These are phyloP conservation scores for Keithomyces neogunnii DNA, from an alignment of 2,329 filamentous ascomycete genomes.

Conservation along the genomic window DNA sequence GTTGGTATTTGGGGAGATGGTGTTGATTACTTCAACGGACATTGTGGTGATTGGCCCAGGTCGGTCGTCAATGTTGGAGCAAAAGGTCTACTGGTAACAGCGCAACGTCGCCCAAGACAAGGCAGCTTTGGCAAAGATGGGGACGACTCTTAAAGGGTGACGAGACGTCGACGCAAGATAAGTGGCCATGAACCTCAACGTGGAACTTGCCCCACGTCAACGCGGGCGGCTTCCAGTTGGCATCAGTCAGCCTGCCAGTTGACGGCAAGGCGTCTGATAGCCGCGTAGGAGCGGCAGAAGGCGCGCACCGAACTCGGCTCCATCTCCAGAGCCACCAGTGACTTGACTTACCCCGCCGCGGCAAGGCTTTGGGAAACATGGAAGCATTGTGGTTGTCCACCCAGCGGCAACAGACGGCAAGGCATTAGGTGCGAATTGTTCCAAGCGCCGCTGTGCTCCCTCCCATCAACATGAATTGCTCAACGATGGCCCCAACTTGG, in stretches of 20 bases:
- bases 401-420: not conserved
- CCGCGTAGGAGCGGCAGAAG: slow-evolving; percentile 3
- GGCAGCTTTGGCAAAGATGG: not conserved
- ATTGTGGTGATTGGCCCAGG: slow-evolving; percentile 28
- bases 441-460: too few relatives aligned
- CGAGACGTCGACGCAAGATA: not conserved
- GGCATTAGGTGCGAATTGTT: not conserved
- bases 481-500: too few relatives aligned
- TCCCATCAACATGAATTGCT: too few relatives aligned
- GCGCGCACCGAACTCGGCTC: slow-evolving; percentile 6
- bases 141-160: not conserved
- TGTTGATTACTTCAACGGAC: slow-evolving; percentile 59
- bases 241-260: not conserved
- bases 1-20: slow-evolving; percentile 87
- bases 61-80: not conserved
- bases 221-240: not conserved
- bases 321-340: not conserved
- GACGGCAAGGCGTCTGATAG: not conserved
- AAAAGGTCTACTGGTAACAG: not conserved
- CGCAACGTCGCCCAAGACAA: not conserved
- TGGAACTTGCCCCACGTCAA: not conserved
- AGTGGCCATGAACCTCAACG: not conserved
- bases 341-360: slow-evolving; percentile 2
- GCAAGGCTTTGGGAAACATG: not conserved
- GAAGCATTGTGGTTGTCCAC: not conserved